These are phyloP conservation scores for Bassia scoparia DNA, from an alignment of 148 eudicot genomes.

Conservation along the genomic window DNA sequence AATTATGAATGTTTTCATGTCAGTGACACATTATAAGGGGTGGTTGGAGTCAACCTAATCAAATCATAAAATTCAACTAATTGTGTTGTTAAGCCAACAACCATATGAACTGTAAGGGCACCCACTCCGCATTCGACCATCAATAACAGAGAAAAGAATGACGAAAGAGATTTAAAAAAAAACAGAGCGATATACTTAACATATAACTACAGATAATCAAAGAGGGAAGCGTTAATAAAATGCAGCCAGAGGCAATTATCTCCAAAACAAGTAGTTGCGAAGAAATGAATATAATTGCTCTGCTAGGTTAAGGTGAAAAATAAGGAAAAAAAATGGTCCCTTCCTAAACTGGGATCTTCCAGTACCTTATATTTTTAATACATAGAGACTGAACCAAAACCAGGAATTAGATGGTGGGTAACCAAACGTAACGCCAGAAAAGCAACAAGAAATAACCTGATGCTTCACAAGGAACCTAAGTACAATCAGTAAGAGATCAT, in stretches of 20 bases:
- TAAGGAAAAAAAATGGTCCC: background rate
- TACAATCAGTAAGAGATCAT: slow-evolving; percentile 30
- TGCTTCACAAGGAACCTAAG: slow-evolving; percentile 32
- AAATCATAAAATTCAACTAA: background rate
- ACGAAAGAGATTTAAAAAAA: background rate
- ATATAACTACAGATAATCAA: slow-evolving; percentile 9
- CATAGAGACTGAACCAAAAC: slow-evolving; percentile 45
- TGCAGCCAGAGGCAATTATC: slow-evolving; percentile 21
- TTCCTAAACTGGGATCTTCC: slow-evolving; percentile 36
- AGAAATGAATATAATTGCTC: slow-evolving; percentile 23
- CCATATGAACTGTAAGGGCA: background rate
- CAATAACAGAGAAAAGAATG: background rate
- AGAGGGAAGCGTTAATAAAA: background rate
- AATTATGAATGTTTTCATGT: background rate
- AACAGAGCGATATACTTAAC: background rate
- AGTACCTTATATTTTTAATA: slow-evolving; percentile 39
- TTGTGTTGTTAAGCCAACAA: slow-evolving; percentile 16
- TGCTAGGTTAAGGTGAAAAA: slow-evolving; percentile 18
- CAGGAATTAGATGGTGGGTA: slow-evolving; percentile 38
- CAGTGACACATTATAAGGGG: background rate
- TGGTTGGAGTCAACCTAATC: slow-evolving; percentile 15
- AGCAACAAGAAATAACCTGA: slow-evolving; percentile 41
- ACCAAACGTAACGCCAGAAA: slow-evolving; percentile 32
- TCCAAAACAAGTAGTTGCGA: slow-evolving; percentile 27
- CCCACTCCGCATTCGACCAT: slow-evolving; percentile 2